A percentile compares a stretch with the other conserved stretches of the same genome.
Evolutionary conservation across 2,329 filamentous ascomycete species (phyloP).

Genomic region (Trichothecium sympodiale): DNA sequence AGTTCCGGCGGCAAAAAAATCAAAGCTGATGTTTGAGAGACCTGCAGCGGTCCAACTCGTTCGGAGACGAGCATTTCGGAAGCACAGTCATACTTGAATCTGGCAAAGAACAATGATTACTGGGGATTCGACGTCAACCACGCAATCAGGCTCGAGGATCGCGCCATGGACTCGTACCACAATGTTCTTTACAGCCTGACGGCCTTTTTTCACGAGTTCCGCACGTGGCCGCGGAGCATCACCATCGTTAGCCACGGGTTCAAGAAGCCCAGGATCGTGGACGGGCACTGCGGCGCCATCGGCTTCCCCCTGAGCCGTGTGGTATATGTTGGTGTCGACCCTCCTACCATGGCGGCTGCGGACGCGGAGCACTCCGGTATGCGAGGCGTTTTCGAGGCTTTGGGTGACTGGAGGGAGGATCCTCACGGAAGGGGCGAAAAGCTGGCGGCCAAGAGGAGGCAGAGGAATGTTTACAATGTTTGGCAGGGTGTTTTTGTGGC

Average conservation of each 20-base stretch:
- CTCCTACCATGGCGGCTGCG: constrained; percentile 30
- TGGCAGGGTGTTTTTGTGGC: constrained; percentile 33
- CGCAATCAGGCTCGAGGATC: constrained; percentile 49
- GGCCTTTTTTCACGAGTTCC: constrained; percentile 28
- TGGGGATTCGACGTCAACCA: constrained; percentile 22
- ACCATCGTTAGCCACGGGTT: constrained; percentile 61
- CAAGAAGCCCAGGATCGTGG: constrained; percentile 51
- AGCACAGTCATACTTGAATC: constrained; percentile 49
- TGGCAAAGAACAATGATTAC: constrained; percentile 34
- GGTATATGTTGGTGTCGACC: constrained; percentile 53
- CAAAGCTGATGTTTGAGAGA: too few species aligned
- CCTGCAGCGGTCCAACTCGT: constrained; percentile 52
- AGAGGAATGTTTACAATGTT: constrained; percentile 37
- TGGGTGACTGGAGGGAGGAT: constrained; percentile 39
- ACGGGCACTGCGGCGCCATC: constrained; percentile 54
- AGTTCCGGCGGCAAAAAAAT: too few species aligned
- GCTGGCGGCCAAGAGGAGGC: constrained; percentile 35
- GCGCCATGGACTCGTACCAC: constrained; percentile 75
- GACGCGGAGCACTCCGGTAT: constrained; percentile 23
- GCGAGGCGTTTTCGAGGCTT: constrained; percentile 28
- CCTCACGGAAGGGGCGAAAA: constrained; percentile 36
- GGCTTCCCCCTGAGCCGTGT: constrained; percentile 35
- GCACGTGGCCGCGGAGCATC: constrained; percentile 43
- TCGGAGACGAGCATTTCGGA: constrained; percentile 45
- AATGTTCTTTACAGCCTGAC: constrained; percentile 69